Evolutionary conservation across 2,329 filamentous ascomycete genomes (phyloP), one percentile per base, ranked within the genome.

Genomic region (Polytolypa hystricis): DNA sequence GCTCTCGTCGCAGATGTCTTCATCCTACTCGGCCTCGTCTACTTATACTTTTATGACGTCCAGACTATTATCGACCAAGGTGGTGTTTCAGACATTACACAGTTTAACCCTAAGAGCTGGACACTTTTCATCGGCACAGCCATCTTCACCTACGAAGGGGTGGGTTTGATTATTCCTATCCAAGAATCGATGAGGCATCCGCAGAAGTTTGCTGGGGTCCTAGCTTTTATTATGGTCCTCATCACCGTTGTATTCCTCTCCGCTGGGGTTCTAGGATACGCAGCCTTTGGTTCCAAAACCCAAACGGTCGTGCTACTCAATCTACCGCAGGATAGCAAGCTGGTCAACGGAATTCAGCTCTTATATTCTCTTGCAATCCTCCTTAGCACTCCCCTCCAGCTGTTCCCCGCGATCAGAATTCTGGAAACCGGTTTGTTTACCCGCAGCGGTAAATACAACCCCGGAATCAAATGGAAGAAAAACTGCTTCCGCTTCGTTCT

Each of bases 381-480:
- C 38, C 73, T 98, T 8, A 94, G 85, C 23, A 98, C 91, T 0
- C 91, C 91, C 4, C 67, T 98, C 40, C 93, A 98, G 56, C 87
- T 98, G 48, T 98, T 96, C 69, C 91, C 91, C 0, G 91, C 91
- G 29, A 96, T 98, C 52, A 82, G 89, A 54, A 98, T 98, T 53
- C 85, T 84, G 21, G 87, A 93, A 62, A 94, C 93, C 50, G 85
- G 86, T 47, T 70, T 96, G 5, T 98, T 96, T 60, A 93, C 84
- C 16, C 74, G 82, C 54, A 94, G 86, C 44, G 87, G 91, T 49
- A 98, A 98, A 63, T 94, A 95, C 65, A 95, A 96, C 56, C 87
- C 86, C 1, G 91, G 84, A 55, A 93, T 98, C 69, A 98, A 98
- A 67, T 98, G 91, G 91, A 84, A 96, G 71, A 98, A 98, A 77